Conservation (phyloP, 2,329 filamentous ascomycete genomes). For the Penicillium sp. region DNA sequence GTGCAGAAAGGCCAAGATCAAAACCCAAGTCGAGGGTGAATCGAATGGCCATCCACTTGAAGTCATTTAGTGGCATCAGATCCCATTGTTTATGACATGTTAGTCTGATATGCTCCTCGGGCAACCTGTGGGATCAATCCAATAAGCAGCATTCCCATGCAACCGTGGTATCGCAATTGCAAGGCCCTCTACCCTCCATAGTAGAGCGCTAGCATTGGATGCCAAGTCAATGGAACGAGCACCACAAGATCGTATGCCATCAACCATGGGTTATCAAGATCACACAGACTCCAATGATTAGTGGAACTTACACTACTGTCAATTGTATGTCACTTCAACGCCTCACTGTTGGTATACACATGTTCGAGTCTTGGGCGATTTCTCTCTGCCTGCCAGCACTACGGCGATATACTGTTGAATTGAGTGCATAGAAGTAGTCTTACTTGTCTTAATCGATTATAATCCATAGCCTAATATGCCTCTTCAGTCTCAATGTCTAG, state of each 20-base stretch:
- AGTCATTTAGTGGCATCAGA: constrained; percentile 40
- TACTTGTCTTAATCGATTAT: neutral
- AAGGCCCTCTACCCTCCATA: constrained; percentile 33
- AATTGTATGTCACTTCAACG: constrained; percentile 32
- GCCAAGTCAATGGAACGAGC: constrained; percentile 32
- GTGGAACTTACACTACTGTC: neutral
- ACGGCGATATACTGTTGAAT: neutral
- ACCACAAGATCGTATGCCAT: constrained; percentile 35
- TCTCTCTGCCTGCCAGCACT: constrained; percentile 18
- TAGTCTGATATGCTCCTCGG: neutral
- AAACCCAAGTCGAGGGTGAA: constrained; percentile 42
- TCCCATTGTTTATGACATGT: constrained; percentile 31
- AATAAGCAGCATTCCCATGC: constrained; percentile 27
- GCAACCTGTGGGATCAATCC: constrained; percentile 7
- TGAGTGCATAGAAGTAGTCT: neutral
- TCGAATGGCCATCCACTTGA: constrained; percentile 40
- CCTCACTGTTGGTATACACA: constrained; percentile 41
- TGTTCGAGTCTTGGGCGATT: constrained; percentile 34
- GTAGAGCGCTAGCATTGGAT: constrained; percentile 33
- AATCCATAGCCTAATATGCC: neutral
- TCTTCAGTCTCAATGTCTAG: too few relatives aligned
- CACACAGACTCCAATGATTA: neutral
- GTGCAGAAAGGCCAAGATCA: constrained; percentile 34
- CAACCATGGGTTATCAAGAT: constrained; percentile 25
- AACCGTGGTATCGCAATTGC: constrained; percentile 36